Conservation (phyloP, 805 yeast genomes). For the Pichia pseudocactophila region DNA sequence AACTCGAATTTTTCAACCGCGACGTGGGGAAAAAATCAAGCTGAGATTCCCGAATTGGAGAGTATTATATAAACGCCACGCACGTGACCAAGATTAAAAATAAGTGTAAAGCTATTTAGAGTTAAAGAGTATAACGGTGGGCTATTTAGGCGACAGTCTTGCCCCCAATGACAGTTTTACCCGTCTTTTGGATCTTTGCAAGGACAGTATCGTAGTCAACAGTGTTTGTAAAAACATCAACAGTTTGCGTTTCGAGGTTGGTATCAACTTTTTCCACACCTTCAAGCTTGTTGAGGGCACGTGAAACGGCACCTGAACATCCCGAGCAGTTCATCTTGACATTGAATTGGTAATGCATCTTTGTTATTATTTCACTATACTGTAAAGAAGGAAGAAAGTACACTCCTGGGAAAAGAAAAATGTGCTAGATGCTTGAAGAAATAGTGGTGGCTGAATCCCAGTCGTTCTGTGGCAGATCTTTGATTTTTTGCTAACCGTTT, state of each 20-base stretch:
- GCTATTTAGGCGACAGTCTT: conserved; percentile 35
- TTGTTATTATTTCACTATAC: too few relatives aligned
- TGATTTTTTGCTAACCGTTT: background rate
- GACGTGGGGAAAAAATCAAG: too few relatives aligned
- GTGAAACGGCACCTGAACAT: conserved; percentile 79
- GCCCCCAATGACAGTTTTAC: conserved; percentile 72
- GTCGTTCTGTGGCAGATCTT: background rate
- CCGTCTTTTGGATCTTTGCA: conserved; percentile 79
- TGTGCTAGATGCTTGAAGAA: too few relatives aligned
- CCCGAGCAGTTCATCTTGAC: conserved; percentile 84
- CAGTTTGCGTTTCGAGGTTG: conserved; percentile 73
- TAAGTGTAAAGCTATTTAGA: background rate
- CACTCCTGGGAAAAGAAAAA: too few relatives aligned
- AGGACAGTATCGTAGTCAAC: conserved; percentile 65
- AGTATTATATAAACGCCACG: too few relatives aligned
- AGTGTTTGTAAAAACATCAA: conserved; percentile 54
- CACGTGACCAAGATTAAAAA: too few relatives aligned
- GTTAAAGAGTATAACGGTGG: background rate
- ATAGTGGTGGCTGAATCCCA: background rate
- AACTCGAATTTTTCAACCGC: too few relatives aligned
- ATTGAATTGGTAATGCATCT: conserved; percentile 64
- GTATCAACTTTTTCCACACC: conserved; percentile 71
- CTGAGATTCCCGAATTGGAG: too few relatives aligned
- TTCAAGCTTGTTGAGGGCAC: conserved; percentile 58
- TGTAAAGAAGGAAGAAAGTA: background rate